Evolutionary conservation across 2,329 filamentous ascomycete species (phyloP), one percentile per base, ranked within the genome.

Genomic region (Aureobasidium subglaciale): DNA sequence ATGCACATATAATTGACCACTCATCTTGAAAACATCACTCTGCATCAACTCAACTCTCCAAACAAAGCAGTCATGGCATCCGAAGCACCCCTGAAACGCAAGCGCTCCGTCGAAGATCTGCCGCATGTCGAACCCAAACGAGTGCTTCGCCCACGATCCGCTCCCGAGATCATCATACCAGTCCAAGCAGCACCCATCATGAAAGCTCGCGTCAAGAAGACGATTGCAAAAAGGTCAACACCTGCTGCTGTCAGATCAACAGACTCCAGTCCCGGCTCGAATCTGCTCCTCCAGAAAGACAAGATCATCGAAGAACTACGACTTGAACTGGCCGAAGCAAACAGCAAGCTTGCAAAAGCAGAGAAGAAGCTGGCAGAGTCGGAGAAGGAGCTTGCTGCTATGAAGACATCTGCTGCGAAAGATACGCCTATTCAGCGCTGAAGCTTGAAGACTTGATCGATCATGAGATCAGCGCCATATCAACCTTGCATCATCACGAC

Each of bases 281-380:
- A 92, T 70, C 78, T 96, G 48, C 81, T 97, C 49, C 79, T 95
- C 63, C 91, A 97, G 70, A 97, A 97, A 71, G 93, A 97, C 73
- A 93, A 95, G 73, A 78, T 96, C 58, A 97, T 99, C 63, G 92
- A 97, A 70, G 90, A 87, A 13, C 78, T 99, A 59, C 83, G 91
- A 56, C 81, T 97, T 27, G 93, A 99, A 69, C 81, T 99, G 45
- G 92, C 93, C 41, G 93, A 97, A 71, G 86, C 89, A 18, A 90
- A 97, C 70, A 95, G 96, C 73, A 96, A 96, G 71, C 78, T 96
- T 22, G 86, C 96, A 25, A 91, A 97, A 70, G 85, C 92, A 55
- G 90, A 97, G 72, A 96, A 96, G 69, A 84, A 87, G 25, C 76
- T 95, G 66, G 87, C 88, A 62, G 90, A 96, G 70, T 81, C 97